Base-by-base conservation (phyloP, 495 filamentous ascomycete species). In the Staphylotrichum longicolle region DNA sequence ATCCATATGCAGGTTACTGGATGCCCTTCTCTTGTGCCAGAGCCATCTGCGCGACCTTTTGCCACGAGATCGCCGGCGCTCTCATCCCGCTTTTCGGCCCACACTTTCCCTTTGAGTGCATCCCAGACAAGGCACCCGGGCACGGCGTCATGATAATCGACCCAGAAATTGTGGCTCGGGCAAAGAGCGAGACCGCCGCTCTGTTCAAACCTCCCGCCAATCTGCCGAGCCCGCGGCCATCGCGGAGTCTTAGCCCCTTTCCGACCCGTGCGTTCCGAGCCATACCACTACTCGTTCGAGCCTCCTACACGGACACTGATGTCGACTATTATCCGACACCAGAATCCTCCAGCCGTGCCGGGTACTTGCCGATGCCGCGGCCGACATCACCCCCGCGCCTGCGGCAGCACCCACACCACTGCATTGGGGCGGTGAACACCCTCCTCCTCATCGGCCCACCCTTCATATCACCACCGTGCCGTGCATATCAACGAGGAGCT, bases 1-100 rank as follows among this genome's bases (percentile, higher is more conserved):
- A 14, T n/a, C 42, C 47, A 3, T 9, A 1, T 7, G 37, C 68
- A 96, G 94, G 94, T 32, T 98, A 98, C 77, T 98, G 93, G 94
- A 90, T 98, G 84, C 94, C 94, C 2, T 98, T 86, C 66, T 76
- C 85, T 42, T 90, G 88, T 42, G 94, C 94, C 33, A 86, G 83
- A 75, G 91, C 90, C 15, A 77, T 97, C 35, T 90, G 91, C 63
- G 81, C 89, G 6, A 96, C 88, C 3, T 96, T 97, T 70, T 98
- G 93, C 78, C 85, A 86, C 71, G 75, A 83, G 12, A 96, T 98
- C 65, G 86, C 93, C 32, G 84, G 85, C 60, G 91, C 86, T 0
- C 77, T 98, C 48, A 94, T 92, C 9, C 92, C 92, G 14, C 75
- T 98, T 57, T 98, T 98, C 70, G 94, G 94, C 0, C 78, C 81